phyloP scores from a whole-genome alignment of 2,329 filamentous ascomycete genomes.

The Aspergillus oerlinghausenensis region DNA sequence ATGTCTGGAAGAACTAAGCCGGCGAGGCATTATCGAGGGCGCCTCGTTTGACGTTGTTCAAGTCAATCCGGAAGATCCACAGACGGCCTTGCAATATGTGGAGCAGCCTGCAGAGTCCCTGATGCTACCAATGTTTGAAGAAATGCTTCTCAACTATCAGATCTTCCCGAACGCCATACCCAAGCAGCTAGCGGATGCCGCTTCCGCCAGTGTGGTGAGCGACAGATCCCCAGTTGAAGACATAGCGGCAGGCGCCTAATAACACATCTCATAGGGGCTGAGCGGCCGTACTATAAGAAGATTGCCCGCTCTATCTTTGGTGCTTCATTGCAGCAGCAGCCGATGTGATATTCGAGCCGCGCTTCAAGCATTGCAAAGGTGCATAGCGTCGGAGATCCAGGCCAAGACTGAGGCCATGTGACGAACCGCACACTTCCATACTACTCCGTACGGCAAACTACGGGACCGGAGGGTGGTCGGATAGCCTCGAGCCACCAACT shows the following conservation, averaged over 20 bases:
- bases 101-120: slow-evolving; percentile 16
- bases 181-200: slow-evolving; percentile 25
- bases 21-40: slow-evolving; percentile 32
- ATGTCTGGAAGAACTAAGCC: slow-evolving; percentile 44
- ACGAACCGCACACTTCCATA: not conserved
- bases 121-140: slow-evolving; percentile 22
- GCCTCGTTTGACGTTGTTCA: slow-evolving; percentile 23
- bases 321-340: slow-evolving; percentile 34
- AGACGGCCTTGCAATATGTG: slow-evolving; percentile 26
- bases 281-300: slow-evolving; percentile 42
- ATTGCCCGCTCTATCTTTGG: slow-evolving; percentile 39
- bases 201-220: slow-evolving; percentile 25
- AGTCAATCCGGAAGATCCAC: slow-evolving; percentile 18
- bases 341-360: slow-evolving; percentile 35
- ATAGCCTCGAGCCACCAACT: not conserved
- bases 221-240: not conserved
- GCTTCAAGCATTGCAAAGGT: slow-evolving; percentile 33
- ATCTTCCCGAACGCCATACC: slow-evolving; percentile 24
- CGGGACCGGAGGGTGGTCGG: not conserved
- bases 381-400: slow-evolving; percentile 31
- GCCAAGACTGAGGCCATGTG: slow-evolving; percentile 14
- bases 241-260: slow-evolving; percentile 8
- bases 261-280: slow-evolving; percentile 23
- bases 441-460: not conserved
- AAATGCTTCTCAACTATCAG: slow-evolving; percentile 27